Evolutionary conservation across 1,284 basidiomycete genomes (phyloP), one percentile per base, ranked within the genome.

Genomic region (Vanrija sp.): DNA sequence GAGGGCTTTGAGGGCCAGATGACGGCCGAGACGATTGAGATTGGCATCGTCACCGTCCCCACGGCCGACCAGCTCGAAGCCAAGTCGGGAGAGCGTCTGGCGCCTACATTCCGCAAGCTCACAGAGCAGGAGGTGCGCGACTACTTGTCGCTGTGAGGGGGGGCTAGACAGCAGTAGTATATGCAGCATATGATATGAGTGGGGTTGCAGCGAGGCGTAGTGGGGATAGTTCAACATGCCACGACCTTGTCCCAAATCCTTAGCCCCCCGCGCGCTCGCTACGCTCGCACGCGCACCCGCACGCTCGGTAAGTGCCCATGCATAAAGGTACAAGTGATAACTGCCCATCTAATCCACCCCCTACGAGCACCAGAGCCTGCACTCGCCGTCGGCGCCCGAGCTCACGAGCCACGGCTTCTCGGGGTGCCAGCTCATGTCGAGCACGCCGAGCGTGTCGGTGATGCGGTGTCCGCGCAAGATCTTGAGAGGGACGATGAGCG

Each of bases 21-120:
- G 94, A 98, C 95, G 19, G 95, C 98, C 78, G 95, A 98, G 80
- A 99, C 96, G 35, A 96, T 99, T 69, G 96, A 99, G 78, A 94
- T 99, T 56, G 96, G 96, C 44, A 86, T 99, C 45, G 84, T 98
- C 57, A 91, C 89, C 47, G 88, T 91, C 16, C 91, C 93, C 5
- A 87, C 85, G 20, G 71, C 81, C 22, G 84, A 85, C 62, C 87
- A 91, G 69, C 79, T 89, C 52, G 85, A 86, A 62, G 85, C 83
- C 53, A 87, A 77, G 57, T 67, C 74, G 0, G 85, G 85, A 31
- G 85, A 86, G 63, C 82, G 89, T 54, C 83, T 84, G 47, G 86
- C 85, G 68, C 86, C 92, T 22, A 89, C 89, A 15, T 97, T 98
- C 80, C 82, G 94, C 72, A 96, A 95, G 77, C 77, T 98, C 67